Evolutionary conservation across 1,284 basidiomycete genomes (phyloP).

Genomic region (Malassezia nana): DNA sequence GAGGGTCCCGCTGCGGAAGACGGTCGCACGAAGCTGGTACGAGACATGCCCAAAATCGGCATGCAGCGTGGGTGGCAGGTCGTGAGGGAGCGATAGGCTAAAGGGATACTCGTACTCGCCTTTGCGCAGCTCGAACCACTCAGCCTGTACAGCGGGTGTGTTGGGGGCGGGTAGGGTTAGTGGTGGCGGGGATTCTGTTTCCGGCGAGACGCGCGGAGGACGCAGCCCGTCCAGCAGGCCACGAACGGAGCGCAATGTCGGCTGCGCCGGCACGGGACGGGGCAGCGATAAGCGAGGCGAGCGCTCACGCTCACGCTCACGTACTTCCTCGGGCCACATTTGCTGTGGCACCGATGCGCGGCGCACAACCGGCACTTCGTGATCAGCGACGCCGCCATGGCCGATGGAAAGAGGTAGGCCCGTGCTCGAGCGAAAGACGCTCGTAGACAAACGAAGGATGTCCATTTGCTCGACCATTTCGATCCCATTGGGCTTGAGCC

Average conservation of each 20-base stretch:
- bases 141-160: conserved; percentile 33
- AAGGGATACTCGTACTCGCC: conserved; percentile 90
- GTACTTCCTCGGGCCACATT: conserved; percentile 5
- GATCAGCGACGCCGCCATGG: not conserved
- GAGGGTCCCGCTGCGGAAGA: conserved; percentile 73
- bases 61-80: conserved; percentile 68
- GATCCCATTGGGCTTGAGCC: conserved; percentile 65
- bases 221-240: conserved; percentile 12
- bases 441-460: conserved; percentile 63
- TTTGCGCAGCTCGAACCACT: conserved; percentile 83
- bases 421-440: conserved; percentile 60
- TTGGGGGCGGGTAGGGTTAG: not conserved
- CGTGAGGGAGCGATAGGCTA: conserved; percentile 71
- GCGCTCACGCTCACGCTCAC: not conserved
- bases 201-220: conserved; percentile 5
- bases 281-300: not conserved
- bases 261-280: too few species aligned
- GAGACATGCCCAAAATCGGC: conserved; percentile 68
- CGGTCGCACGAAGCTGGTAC: conserved; percentile 73
- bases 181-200: not conserved
- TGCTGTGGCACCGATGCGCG: not conserved
- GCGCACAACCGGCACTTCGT: not conserved
- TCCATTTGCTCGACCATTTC: conserved; percentile 72
- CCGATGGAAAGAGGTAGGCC: conserved; percentile 14
- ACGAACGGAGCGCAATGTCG: not conserved